Percentiles rank a stretch among this genome's conserved stretches.
phyloP scores from a whole-genome alignment of 2,329 filamentous ascomycete species.

The Pseudogymnoascus sp. region DNA sequence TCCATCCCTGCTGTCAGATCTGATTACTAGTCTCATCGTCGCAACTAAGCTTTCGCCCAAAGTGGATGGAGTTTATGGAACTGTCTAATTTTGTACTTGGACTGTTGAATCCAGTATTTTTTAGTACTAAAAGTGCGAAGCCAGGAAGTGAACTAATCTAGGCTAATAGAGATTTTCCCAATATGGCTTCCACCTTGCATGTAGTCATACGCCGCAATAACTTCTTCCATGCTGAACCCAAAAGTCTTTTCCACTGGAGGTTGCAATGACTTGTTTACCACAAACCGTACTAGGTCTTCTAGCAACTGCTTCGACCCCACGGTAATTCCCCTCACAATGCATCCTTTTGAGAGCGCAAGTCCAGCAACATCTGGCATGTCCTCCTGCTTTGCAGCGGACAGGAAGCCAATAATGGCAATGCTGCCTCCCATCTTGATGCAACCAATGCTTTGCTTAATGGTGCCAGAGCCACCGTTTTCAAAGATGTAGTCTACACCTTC shows the following conservation, averaged over 20 bases:
- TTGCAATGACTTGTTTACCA: slow-evolving; percentile 23
- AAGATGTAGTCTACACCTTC: slow-evolving; percentile 55
- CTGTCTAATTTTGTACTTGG: no score
- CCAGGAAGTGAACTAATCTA: background rate
- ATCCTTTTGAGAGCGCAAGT: slow-evolving; percentile 26
- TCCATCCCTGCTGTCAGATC: no score
- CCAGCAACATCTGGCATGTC: slow-evolving; percentile 30
- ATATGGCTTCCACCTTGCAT: slow-evolving; percentile 27
- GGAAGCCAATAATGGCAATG: slow-evolving; percentile 40
- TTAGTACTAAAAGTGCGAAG: no score
- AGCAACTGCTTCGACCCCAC: slow-evolving; percentile 31
- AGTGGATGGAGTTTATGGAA: no score
- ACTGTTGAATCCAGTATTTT: no score
- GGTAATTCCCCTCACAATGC: slow-evolving; percentile 31
- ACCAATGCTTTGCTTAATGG: slow-evolving; percentile 47
- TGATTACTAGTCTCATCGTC: no score
- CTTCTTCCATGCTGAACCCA: slow-evolving; percentile 26
- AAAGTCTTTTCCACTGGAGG: slow-evolving; percentile 32
- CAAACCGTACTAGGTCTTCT: slow-evolving; percentile 29
- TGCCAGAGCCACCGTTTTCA: slow-evolving; percentile 60
- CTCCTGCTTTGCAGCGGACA: slow-evolving; percentile 23
- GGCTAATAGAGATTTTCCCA: slow-evolving; percentile 32
- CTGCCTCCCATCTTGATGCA: slow-evolving; percentile 39
- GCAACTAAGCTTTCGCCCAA: no score
- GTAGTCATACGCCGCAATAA: slow-evolving; percentile 25